Percentiles rank a stretch among this genome's conserved stretches.
Evolutionary conservation across 1,139 yeast genomes (phyloP).

Genomic region (Candida glucosophila): DNA sequence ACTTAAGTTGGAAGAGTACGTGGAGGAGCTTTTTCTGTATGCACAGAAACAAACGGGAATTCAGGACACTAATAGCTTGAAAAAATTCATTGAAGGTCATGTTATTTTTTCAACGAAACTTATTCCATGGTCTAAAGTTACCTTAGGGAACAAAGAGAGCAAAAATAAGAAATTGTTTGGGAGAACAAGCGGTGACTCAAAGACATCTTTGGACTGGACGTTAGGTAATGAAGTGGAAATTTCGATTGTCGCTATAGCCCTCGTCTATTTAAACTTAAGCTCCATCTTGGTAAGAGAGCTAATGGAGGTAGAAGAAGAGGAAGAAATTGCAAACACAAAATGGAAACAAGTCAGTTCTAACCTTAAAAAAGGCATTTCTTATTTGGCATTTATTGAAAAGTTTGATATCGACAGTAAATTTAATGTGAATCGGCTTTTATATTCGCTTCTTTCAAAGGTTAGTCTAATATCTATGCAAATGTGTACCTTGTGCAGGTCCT

Average conservation of each 20-base stretch:
- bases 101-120: conserved; percentile 4
- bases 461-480: conserved; percentile 28
- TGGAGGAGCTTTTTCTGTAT: conserved; percentile 16
- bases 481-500: conserved; percentile 31
- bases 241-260: conserved; percentile 15
- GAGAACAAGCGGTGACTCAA: no score
- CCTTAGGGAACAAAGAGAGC: neutral
- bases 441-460: conserved; percentile 17
- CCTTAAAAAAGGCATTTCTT: conserved; percentile 25
- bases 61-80: conserved; percentile 2
- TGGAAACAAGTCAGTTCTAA: conserved; percentile 31
- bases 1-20: conserved; percentile 24
- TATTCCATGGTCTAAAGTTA: conserved; percentile 12
- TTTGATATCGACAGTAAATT: no score
- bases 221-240: conserved; percentile 23
- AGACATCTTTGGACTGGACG: conserved; percentile 15
- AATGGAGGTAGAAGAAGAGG: conserved; percentile 14
- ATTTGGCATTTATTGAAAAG: conserved; percentile 10
- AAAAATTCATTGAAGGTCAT: conserved; percentile 3
- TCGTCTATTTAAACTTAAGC: conserved; percentile 27
- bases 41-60: conserved; percentile 2
- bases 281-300: conserved; percentile 29
- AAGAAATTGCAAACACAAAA: conserved; percentile 15
- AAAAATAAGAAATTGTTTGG: conserved; percentile 1
- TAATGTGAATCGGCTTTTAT: no score